Conservation (phyloP, 1,139 yeast genomes). For the Zygoascus meyerae region DNA sequence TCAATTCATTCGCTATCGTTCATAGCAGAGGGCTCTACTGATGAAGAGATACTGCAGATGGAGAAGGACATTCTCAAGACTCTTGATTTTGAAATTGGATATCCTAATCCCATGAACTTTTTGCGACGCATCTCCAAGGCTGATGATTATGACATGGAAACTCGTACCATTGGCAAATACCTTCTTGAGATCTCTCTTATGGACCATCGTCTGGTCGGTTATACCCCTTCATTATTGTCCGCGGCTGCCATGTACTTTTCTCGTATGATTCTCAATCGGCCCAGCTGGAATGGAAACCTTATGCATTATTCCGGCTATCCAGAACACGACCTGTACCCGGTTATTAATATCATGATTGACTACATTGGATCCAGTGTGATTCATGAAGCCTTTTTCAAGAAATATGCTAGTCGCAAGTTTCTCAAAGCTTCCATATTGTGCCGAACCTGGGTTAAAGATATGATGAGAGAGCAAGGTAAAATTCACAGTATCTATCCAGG, state of each 20-base stretch:
- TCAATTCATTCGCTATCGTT: slow-evolving; percentile 83
- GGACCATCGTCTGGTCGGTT: slow-evolving; percentile 75
- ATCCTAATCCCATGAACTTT: slow-evolving; percentile 93
- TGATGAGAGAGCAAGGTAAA: slow-evolving; percentile 9
- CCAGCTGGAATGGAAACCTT: slow-evolving; percentile 62
- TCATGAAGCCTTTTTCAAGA: slow-evolving; percentile 90
- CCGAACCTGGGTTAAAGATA: slow-evolving; percentile 81
- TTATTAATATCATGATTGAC: slow-evolving; percentile 68
- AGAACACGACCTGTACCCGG: slow-evolving; percentile 62
- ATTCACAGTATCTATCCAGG: slow-evolving; percentile 3
- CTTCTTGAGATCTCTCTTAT: slow-evolving; percentile 74
- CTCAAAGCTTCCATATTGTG: slow-evolving; percentile 88
- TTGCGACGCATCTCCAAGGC: slow-evolving; percentile 90
- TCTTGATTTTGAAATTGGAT: slow-evolving; percentile 71
- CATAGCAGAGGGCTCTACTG: slow-evolving; percentile 79
- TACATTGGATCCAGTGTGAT: slow-evolving; percentile 72
- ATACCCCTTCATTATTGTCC: slow-evolving; percentile 75
- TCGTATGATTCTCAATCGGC: slow-evolving; percentile 68
- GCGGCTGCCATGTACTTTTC: slow-evolving; percentile 92
- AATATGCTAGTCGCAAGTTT: slow-evolving; percentile 84
- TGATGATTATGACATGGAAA: slow-evolving; percentile 88
- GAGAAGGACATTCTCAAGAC: slow-evolving; percentile 77
- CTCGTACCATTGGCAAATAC: slow-evolving; percentile 88
- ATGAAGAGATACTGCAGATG: slow-evolving; percentile 80
- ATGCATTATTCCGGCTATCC: slow-evolving; percentile 88